Percentiles rank a stretch among this genome's conserved stretches.
phyloP scores from a whole-genome alignment of 2,329 filamentous ascomycete genomes.

The Phialophora tarda region DNA sequence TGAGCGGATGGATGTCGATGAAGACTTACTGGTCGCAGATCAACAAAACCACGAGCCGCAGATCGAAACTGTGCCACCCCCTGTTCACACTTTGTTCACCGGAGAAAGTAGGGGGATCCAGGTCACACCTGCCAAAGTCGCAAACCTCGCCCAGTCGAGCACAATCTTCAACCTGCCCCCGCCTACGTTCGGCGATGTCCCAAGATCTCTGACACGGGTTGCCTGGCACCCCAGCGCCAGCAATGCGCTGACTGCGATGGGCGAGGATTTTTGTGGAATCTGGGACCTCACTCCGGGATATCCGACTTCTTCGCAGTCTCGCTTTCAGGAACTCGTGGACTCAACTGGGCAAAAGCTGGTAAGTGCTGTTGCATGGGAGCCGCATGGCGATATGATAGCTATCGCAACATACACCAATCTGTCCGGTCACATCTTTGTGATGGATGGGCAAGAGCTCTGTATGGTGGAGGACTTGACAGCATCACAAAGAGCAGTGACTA shows the following conservation, averaged over 20 bases:
- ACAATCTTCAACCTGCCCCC: slow-evolving; percentile 45
- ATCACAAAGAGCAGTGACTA: slow-evolving; percentile 52
- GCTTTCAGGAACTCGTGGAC: slow-evolving; percentile 32
- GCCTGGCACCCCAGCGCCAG: slow-evolving; percentile 55
- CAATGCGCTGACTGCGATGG: slow-evolving; percentile 49
- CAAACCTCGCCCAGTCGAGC: slow-evolving; percentile 54
- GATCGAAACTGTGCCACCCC: slow-evolving; percentile 38
- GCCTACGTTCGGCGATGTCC: slow-evolving; percentile 41
- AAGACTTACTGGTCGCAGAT: slow-evolving; percentile 45
- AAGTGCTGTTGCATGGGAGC: slow-evolving; percentile 55
- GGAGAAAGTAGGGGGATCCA: slow-evolving; percentile 56
- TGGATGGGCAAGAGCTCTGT: slow-evolving; percentile 49
- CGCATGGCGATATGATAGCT: slow-evolving; percentile 51
- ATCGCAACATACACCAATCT: slow-evolving; percentile 54
- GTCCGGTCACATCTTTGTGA: slow-evolving; percentile 53
- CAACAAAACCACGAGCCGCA: slow-evolving; percentile 39
- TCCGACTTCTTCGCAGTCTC: slow-evolving; percentile 17
- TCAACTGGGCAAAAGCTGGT: slow-evolving; percentile 43
- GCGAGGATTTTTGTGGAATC: slow-evolving; percentile 53
- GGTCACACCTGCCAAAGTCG: slow-evolving; percentile 54
- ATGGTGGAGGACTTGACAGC: slow-evolving; percentile 53
- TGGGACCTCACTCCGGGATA: slow-evolving; percentile 46
- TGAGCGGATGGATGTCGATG: slow-evolving; percentile 49
- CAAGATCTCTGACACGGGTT: slow-evolving; percentile 48
- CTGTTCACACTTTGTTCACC: slow-evolving; percentile 49